Evolutionary conservation across 371 early-diverging fungal genomes (phyloP).

Genomic region (Mortierella sp.): DNA sequence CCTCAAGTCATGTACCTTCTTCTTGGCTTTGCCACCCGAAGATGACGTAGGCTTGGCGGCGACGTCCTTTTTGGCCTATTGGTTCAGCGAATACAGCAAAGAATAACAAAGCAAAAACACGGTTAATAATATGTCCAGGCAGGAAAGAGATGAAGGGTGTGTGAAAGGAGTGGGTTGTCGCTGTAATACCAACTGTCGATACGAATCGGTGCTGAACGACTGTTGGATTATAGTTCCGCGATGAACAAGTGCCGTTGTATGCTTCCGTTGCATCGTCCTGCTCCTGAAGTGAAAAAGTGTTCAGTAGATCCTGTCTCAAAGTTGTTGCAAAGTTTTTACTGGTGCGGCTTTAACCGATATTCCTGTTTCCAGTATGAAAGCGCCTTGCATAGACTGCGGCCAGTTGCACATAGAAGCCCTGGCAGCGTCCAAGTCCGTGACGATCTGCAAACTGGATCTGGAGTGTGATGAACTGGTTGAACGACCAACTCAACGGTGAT

Average conservation of each 20-base stretch:
- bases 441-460: not conserved
- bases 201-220: not conserved
- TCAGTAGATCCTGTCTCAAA: not conserved
- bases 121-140: not conserved
- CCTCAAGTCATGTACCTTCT: slow-evolving; percentile 68
- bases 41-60: slow-evolving; percentile 79
- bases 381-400: no score
- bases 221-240: not conserved
- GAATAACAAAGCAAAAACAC: not conserved
- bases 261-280: not conserved
- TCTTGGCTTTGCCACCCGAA: slow-evolving; percentile 91
- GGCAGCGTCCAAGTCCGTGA: no score
- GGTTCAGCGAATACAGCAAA: not conserved
- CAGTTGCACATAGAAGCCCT: no score
- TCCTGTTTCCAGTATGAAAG: not conserved
- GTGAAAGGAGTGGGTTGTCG: not conserved
- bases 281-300: not conserved
- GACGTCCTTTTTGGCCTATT: slow-evolving; percentile 69
- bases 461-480: not conserved
- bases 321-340: no score
- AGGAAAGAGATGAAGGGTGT: not conserved
- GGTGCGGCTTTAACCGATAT: not conserved
- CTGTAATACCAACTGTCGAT: not conserved
- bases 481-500: not conserved
- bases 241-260: not conserved